phyloP scores from a whole-genome alignment of 2,329 filamentous ascomycete species.

The Epichloe hybrida region DNA sequence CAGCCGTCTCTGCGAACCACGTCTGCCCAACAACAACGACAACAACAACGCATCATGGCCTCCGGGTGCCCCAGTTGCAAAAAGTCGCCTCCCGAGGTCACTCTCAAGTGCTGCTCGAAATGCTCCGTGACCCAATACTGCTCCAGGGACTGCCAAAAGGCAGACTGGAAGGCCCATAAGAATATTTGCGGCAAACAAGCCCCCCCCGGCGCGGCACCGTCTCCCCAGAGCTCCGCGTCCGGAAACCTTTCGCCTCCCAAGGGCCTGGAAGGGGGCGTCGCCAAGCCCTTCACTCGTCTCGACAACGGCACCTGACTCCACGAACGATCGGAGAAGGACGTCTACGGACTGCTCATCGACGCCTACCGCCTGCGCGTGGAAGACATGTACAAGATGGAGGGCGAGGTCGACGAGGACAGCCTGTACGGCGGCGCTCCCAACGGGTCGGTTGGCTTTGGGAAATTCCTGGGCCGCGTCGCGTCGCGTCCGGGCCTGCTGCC shows the following conservation, averaged over 20 bases:
- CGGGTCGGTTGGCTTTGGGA: constrained; percentile 19
- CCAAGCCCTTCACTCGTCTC: constrained; percentile 27
- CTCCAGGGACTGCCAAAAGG: constrained; percentile 33
- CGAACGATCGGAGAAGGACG: constrained; percentile 27
- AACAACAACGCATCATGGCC: neutral
- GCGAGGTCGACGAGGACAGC: constrained; percentile 14
- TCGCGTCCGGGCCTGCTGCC: constrained; percentile 22
- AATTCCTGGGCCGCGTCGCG: constrained; percentile 21
- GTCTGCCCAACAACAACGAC: neutral
- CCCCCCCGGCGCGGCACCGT: neutral
- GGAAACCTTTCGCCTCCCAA: constrained; percentile 10
- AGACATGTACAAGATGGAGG: constrained; percentile 19
- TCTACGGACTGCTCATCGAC: constrained; percentile 33
- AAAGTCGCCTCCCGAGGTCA: constrained; percentile 15
- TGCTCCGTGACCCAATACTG: constrained; percentile 36
- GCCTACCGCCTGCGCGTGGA: constrained; percentile 32
- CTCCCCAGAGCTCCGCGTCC: neutral
- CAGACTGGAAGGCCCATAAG: constrained; percentile 37
- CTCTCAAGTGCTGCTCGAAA: constrained; percentile 29
- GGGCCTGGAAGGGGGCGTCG: constrained; percentile 16
- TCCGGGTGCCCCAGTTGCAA: constrained; percentile 16
- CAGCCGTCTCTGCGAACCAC: no score
- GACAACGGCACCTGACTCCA: constrained; percentile 28
- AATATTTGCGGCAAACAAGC: constrained; percentile 23
- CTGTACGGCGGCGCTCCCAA: constrained; percentile 15